Conservation (phyloP, 2,329 filamentous ascomycete species). For the Stagonosporopsis rhizophila region DNA sequence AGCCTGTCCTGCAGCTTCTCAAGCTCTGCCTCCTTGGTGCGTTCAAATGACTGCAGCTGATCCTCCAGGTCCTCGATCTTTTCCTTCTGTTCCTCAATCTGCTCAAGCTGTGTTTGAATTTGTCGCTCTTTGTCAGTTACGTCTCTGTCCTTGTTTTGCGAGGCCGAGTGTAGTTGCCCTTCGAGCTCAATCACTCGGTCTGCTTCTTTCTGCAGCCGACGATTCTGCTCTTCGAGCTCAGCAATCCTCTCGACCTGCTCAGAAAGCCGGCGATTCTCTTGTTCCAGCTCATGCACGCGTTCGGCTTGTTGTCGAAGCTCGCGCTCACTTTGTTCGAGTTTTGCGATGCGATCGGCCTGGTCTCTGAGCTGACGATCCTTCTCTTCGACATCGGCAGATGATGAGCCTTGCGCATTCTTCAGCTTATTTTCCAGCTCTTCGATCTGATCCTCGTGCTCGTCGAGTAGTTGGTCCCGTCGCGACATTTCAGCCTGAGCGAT, state of each 20-base stretch:
- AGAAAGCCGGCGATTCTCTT: constrained; percentile 40
- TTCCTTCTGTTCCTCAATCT: constrained; percentile 44
- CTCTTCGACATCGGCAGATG: constrained; percentile 38
- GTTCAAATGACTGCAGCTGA: constrained; percentile 32
- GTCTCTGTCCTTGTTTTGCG: constrained; percentile 33
- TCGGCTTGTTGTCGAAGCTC: constrained; percentile 10
- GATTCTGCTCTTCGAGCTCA: constrained; percentile 37
- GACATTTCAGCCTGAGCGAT: constrained; percentile 44
- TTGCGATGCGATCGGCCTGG: constrained; percentile 39
- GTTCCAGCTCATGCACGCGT: constrained; percentile 31
- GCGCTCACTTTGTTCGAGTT: constrained; percentile 25
- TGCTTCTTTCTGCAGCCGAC: constrained; percentile 27
- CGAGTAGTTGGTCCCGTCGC: constrained; percentile 44
- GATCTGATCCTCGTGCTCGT: constrained; percentile 49
- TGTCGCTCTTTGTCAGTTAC: constrained; percentile 37
- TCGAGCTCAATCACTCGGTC: constrained; percentile 21
- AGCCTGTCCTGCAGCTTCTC: constrained; percentile 52
- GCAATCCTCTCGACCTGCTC: constrained; percentile 40
- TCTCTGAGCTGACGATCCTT: constrained; percentile 40
- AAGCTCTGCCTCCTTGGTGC: constrained; percentile 53
- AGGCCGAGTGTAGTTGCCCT: constrained; percentile 33
- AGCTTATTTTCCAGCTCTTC: constrained; percentile 45
- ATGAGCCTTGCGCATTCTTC: constrained; percentile 37
- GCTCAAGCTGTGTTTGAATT: constrained; percentile 41
- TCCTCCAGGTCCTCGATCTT: constrained; percentile 46